These are phyloP conservation scores for Pyricularia sp. DNA, from an alignment of 2,329 filamentous ascomycete species.

Conservation along the genomic window DNA sequence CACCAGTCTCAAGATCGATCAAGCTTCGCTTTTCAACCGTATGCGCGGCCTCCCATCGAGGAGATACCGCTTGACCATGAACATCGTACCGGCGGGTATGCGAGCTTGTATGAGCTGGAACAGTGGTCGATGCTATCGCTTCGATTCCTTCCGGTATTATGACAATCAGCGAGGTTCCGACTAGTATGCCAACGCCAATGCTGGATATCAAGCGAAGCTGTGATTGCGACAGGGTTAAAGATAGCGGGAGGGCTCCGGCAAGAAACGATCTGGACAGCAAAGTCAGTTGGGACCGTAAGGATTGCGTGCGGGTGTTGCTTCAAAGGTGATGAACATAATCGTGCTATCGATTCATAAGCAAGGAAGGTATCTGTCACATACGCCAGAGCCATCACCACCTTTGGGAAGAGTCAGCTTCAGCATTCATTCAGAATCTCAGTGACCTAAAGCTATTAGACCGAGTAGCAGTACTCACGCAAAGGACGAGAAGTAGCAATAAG, in stretches of 20 bases:
- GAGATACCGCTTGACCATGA: not conserved
- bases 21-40: not conserved
- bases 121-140: conserved; percentile 56
- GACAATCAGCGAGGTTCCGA: conserved; percentile 89
- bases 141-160: conserved; percentile 97
- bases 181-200: conserved; percentile 83
- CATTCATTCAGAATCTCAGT: not conserved
- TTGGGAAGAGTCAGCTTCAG: conserved; percentile 9
- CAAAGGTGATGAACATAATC: not conserved
- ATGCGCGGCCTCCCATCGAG: not conserved
- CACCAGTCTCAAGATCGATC: conserved; percentile 1
- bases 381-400: conserved; percentile 46
- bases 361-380: conserved; percentile 21
- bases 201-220: conserved; percentile 84
- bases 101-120: conserved; percentile 19
- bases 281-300: not conserved
- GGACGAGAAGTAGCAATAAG: conserved; percentile 19
- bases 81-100: conserved; percentile 16
- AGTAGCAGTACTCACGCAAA: conserved; percentile 14
- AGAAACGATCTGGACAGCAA: conserved; percentile 63
- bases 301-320: not conserved
- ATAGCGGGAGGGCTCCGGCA: conserved; percentile 79
- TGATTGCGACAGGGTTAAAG: conserved; percentile 73
- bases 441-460: too few species aligned
- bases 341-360: not conserved